These are phyloP conservation scores for Racocetra persica DNA, from an alignment of 371 early-diverging fungal genomes.

Conservation along the genomic window DNA sequence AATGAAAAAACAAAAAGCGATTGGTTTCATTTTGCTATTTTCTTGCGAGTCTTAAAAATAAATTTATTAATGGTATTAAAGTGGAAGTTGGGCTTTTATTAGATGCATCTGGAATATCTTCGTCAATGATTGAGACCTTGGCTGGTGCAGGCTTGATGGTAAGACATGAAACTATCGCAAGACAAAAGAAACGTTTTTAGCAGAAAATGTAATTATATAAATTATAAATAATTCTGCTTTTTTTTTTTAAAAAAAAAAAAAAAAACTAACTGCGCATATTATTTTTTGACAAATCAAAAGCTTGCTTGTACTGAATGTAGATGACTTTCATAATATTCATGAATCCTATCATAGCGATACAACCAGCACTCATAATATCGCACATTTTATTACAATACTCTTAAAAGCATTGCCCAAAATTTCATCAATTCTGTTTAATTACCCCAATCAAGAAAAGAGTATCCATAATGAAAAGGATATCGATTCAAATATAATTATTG, in stretches of 20 bases:
- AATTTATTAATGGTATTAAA: slow-evolving; percentile 27
- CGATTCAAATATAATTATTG: background rate
- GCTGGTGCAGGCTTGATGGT: background rate
- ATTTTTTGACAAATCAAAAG: background rate
- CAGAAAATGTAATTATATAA: too few relatives aligned
- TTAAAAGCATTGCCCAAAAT: background rate
- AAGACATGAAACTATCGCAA: background rate
- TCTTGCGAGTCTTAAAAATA: slow-evolving; percentile 7
- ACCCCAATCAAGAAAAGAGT: background rate
- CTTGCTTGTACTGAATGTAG: background rate
- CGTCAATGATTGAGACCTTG: background rate
- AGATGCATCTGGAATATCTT: background rate
- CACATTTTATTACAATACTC: background rate
- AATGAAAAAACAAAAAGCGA: background rate
- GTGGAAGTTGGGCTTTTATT: background rate
- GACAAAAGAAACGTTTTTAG: too few relatives aligned
- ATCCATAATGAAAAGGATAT: background rate
- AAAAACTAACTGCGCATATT: too few relatives aligned
- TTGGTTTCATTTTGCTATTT: slow-evolving; percentile 13
- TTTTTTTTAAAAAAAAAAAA: too few relatives aligned
- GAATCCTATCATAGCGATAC: background rate
- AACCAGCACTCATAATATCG: background rate
- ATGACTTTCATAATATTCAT: slow-evolving; percentile 21
- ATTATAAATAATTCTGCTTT: too few relatives aligned
- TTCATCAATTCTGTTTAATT: background rate